A percentile compares a stretch with the other conserved stretches of the same genome.
Evolutionary conservation across 805 yeast species (phyloP).

Genomic region (Candida nanaspora): DNA sequence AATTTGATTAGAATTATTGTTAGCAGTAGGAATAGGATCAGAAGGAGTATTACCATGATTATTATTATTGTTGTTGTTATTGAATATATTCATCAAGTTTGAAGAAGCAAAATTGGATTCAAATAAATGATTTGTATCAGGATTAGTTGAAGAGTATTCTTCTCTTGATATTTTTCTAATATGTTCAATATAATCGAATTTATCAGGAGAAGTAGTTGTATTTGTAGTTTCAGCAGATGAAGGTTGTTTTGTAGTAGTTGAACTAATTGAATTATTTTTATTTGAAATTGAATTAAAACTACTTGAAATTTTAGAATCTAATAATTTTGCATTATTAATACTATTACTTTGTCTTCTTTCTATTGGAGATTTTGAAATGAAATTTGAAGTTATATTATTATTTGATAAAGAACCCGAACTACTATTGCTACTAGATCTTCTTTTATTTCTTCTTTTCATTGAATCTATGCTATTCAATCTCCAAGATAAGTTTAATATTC

Average conservation of each 20-base stretch:
- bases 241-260: not conserved
- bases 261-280: slow-evolving; percentile 1
- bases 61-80: slow-evolving; percentile 5
- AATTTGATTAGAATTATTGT: not conserved
- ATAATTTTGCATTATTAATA: not conserved
- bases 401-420: too few relatives aligned
- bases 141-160: slow-evolving; percentile 24
- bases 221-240: not conserved
- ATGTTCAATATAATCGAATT: slow-evolving; percentile 30
- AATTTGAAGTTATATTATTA: too few relatives aligned
- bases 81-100: slow-evolving; percentile 18
- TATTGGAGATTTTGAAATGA: too few relatives aligned
- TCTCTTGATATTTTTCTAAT: slow-evolving; percentile 28
- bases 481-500: slow-evolving; percentile 30
- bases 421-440: too few relatives aligned
- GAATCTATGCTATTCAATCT: slow-evolving; percentile 25
- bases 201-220: slow-evolving; percentile 13
- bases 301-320: slow-evolving; percentile 1
- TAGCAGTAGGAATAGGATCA: not conserved
- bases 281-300: slow-evolving; percentile 11
- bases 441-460: slow-evolving; percentile 16
- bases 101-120: slow-evolving; percentile 11
- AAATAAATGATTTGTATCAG: slow-evolving; percentile 5
- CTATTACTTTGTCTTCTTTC: too few relatives aligned
- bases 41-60: not conserved